phyloP scores from a whole-genome alignment of 78 protist genomes.

The Fonticula alba region DNA sequence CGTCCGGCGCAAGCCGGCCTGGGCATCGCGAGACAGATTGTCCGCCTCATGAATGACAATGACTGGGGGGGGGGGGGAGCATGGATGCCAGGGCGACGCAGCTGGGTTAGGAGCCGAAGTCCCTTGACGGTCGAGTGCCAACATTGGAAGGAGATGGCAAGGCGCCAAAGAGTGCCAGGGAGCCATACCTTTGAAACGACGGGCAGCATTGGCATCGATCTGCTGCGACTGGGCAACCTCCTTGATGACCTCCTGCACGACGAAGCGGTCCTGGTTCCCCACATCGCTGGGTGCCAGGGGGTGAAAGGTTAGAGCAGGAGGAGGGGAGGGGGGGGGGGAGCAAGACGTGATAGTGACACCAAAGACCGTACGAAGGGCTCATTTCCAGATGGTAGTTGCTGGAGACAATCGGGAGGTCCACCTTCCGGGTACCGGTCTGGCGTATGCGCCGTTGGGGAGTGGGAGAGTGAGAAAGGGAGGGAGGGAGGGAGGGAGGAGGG shows the following conservation, averaged over 20 bases:
- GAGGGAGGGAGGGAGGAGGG: no score
- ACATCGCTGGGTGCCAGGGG: constrained; percentile 36
- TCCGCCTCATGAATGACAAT: constrained; percentile 84
- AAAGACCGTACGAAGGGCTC: constrained; percentile 46
- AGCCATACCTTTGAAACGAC: constrained; percentile 2
- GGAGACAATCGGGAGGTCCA: constrained; percentile 45
- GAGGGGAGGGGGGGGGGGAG: no score
- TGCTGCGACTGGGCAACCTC: constrained; percentile 81
- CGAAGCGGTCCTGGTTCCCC: constrained; percentile 68
- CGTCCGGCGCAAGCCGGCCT: constrained; percentile 93
- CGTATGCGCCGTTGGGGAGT: no score
- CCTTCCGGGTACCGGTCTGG: no score
- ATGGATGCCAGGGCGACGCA: neutral
- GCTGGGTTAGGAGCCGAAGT: no score
- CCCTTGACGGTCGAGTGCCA: no score
- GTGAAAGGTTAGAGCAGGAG: no score
- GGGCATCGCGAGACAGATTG: constrained; percentile 63
- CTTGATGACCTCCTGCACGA: constrained; percentile 76
- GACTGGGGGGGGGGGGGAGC: constrained; percentile 20
- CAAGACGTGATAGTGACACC: no score
- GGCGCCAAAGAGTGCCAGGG: no score
- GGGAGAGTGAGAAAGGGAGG: no score
- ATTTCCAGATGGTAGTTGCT: constrained; percentile 77
- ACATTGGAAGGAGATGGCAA: no score
- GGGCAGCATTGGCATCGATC: constrained; percentile 9